A percentile compares a stretch with the other conserved stretches of the same genome.
Conservation (phyloP, 2,329 filamentous ascomycete species). For the Penicillium nordicum region DNA sequence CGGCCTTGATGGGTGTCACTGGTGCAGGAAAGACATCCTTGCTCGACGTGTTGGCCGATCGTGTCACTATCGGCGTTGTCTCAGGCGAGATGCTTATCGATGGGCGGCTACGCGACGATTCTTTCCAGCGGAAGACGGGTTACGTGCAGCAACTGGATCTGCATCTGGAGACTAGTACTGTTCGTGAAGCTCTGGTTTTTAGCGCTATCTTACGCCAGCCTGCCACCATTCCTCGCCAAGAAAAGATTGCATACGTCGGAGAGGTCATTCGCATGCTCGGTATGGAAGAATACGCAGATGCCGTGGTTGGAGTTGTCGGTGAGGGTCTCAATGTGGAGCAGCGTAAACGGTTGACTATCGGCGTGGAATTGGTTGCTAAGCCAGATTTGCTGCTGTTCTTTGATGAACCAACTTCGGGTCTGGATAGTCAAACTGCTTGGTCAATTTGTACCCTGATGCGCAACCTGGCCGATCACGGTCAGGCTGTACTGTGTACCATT, state of each 20-base stretch:
- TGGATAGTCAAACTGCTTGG: conserved; percentile 95
- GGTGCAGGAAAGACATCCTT: conserved; percentile 92
- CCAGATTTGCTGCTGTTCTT: conserved; percentile 85
- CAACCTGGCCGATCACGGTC: conserved; percentile 82
- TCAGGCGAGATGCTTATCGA: conserved; percentile 81
- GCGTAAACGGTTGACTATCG: conserved; percentile 81
- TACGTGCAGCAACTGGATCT: conserved; percentile 93
- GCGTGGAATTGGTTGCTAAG: conserved; percentile 89
- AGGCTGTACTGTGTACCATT: conserved; percentile 91
- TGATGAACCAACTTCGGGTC: conserved; percentile 90
- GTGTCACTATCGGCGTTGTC: conserved; percentile 84
- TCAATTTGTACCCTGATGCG: conserved; percentile 83
- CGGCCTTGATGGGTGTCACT: conserved; percentile 83
- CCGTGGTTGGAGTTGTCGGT: conserved; percentile 82
- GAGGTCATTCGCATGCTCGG: conserved; percentile 88
- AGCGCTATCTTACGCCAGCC: conserved; percentile 83
- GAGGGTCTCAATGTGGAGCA: conserved; percentile 67
- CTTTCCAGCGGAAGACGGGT: conserved; percentile 87
- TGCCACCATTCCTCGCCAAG: conserved; percentile 63
- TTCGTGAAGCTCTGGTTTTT: conserved; percentile 83
- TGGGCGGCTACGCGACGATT: conserved; percentile 67
- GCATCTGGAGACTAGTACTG: conserved; percentile 77
- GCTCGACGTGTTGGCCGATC: conserved; percentile 77
- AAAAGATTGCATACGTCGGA: conserved; percentile 84
- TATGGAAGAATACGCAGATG: conserved; percentile 89